phyloP scores from a whole-genome alignment of 805 yeast species.

The Wickerhamomyces alni region DNA sequence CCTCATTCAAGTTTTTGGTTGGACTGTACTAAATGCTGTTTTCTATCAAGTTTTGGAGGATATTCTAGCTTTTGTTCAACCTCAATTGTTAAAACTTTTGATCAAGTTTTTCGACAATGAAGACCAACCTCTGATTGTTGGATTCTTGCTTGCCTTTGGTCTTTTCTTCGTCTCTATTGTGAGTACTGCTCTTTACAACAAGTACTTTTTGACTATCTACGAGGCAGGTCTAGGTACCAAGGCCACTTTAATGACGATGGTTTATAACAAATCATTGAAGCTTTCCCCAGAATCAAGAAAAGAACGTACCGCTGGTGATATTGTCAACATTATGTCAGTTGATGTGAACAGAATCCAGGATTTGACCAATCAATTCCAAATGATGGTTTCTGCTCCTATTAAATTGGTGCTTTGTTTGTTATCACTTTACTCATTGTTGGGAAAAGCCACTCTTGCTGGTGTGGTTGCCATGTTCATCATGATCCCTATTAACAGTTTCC shows the following conservation, averaged over 20 bases:
- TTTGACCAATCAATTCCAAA: constrained; percentile 46
- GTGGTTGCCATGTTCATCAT: constrained; percentile 44
- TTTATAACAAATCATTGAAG: constrained; percentile 64
- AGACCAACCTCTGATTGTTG: constrained; percentile 35
- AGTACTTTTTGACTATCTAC: constrained; percentile 52
- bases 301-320: constrained; percentile 66
- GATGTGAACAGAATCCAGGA: constrained; percentile 65
- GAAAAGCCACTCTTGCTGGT: constrained; percentile 56
- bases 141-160: constrained; percentile 53
- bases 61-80: constrained; percentile 77
- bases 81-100: constrained; percentile 66
- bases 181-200: constrained; percentile 61
- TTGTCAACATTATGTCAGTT: constrained; percentile 71
- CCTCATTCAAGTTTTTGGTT: constrained; percentile 66
- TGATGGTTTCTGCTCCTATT: constrained; percentile 53
- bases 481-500: constrained; percentile 49
- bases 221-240: constrained; percentile 62
- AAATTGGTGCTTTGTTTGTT: constrained; percentile 45
- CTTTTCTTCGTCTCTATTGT: constrained; percentile 59
- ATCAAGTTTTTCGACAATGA: constrained; percentile 55
- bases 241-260: constrained; percentile 58
- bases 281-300: constrained; percentile 63
- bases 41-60: constrained; percentile 71
- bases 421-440: constrained; percentile 51
- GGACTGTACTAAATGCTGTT: constrained; percentile 64